Evolutionary conservation across 2,329 filamentous ascomycete species (phyloP).

Genomic region (Nemania bipapillata): DNA sequence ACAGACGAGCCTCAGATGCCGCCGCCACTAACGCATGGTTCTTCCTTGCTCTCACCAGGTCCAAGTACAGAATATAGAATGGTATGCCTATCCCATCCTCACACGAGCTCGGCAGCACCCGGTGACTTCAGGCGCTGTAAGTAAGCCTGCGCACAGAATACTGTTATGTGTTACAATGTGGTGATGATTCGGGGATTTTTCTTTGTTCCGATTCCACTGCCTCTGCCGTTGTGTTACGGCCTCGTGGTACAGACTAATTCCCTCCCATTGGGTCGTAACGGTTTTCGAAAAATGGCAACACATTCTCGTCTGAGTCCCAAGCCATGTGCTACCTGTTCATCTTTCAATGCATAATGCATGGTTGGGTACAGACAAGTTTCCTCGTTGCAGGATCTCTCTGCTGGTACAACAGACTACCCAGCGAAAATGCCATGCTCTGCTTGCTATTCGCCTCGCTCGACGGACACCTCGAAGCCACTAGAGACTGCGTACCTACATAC

Average conservation of each 20-base stretch:
- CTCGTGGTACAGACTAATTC: constrained; percentile 34
- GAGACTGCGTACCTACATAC: too few relatives aligned
- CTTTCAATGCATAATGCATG: constrained; percentile 26
- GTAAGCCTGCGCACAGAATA: too few relatives aligned
- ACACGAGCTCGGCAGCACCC: constrained; percentile 35
- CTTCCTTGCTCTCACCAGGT: constrained; percentile 30
- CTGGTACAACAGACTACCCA: constrained; percentile 25
- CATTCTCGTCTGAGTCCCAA: constrained; percentile 35
- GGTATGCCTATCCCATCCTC: too few relatives aligned
- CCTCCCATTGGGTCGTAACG: constrained; percentile 40
- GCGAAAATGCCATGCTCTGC: constrained; percentile 24
- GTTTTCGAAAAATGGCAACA: constrained; percentile 35
- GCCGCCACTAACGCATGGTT: constrained; percentile 38
- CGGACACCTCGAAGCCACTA: constrained; percentile 27
- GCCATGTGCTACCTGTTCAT: constrained; percentile 24
- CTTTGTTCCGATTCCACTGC: constrained; percentile 35
- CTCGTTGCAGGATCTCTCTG: constrained; percentile 27
- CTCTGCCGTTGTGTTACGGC: constrained; percentile 28
- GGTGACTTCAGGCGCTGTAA: constrained; percentile 30
- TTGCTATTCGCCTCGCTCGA: too few relatives aligned
- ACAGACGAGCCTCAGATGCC: constrained; percentile 31
- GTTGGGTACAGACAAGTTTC: constrained; percentile 27
- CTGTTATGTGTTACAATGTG: constrained; percentile 32
- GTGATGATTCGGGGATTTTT: constrained; percentile 41
- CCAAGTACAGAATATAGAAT: too few relatives aligned